Base-by-base conservation (phyloP, 2,329 filamentous ascomycete genomes). In the Nemania diffusa region DNA sequence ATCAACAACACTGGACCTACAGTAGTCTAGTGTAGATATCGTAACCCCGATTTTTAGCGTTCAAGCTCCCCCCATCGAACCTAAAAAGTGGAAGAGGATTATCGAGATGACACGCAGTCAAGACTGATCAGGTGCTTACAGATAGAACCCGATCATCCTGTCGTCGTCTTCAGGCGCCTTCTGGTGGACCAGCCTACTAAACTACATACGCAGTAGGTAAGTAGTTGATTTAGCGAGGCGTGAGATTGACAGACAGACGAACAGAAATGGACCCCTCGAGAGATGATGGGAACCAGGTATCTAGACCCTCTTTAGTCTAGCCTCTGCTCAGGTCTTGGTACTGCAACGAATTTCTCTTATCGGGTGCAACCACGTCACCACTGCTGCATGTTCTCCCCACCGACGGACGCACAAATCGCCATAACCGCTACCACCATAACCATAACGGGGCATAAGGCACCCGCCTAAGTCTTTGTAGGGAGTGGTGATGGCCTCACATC, bases 91-190 rank as follows among this genome's bases (percentile, higher is more conserved):
- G 64, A 64, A 69, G 71, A 64, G 71, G 62, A 17, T 52, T 61
- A 71, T 74, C 69, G 72, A 72, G 73, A 76, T 76, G 74, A 75
- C 74, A 76, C 74, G 73, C 74, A 76, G 74, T 74, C 65, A 68
- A 72, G 42, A 20, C 73, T 70, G 73, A 73, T 76, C 74, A 76
- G 74, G 74, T 76, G 74, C 73, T 69, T 63, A 53, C 46, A 37
- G 37, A 46, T n/a, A 62, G 57, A 42, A 46, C 51, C 40, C 34
- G 65, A 57, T 37, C 56, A 65, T 50, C 48, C 27, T 42, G 13
- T 27, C 26, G 59, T 48, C 20, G 6, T n/a, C 9, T 32, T 32
- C 29, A 5, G 29, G 29, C 29, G 29, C 29, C 29, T 32, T 22
- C 37, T 32, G 24, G 59, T 52, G 55, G 55, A 64, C 32, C 64